Base-by-base conservation (phyloP, 2,329 filamentous ascomycete species). In the Lomentospora prolificans region DNA sequence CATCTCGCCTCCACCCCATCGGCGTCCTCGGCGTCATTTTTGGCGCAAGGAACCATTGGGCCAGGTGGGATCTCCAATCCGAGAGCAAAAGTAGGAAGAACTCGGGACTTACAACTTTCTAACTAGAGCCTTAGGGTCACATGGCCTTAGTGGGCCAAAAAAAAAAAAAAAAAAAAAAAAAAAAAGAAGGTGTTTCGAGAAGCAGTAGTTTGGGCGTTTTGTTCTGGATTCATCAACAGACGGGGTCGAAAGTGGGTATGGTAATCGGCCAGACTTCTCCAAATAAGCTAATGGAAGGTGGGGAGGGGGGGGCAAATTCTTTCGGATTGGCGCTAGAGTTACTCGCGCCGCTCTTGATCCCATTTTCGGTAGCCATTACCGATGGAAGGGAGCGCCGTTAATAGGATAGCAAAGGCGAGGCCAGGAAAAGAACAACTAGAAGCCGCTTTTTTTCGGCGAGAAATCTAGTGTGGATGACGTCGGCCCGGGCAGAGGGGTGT, bases 251-350 rank as follows among this genome's bases (percentile, higher is more conserved):
- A 19, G 41, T 46, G 41, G 41, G 41, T 17, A 46, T 46, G 19
- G n/a, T 46, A 46, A 19, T 46, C 41, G 41, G 41, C 41, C 41
- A 46, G 41, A 46, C 41, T 46, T 46, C 41, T 46, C 41, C 41
- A 25, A 46, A 14, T 19, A 46, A 46, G 19, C 41, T 46, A 46
- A 46, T 46, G 17, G 9, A 14, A 25, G 17, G 41, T 46, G 41
- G 41, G 41, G 41, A 19, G 10, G n/a, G 41, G 41, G n/a, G n/a
- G n/a, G n/a, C n/a, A n/a, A 19, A 19, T 46, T 10, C n/a, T 46
- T 46, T 19, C 10, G 19, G 41, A 19, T 19, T 19, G n/a, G 41
- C 10, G 41, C 9, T 22, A 22, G 41, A 46, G 10, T 17, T 17
- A 22, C n/a, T 24, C 5, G n/a, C 41, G 41, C 41, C 41, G 41